A percentile compares a stretch with the other conserved stretches of the same genome.
phyloP scores from a whole-genome alignment of 1,284 basidiomycete species.

The Xanthoconium separans region DNA sequence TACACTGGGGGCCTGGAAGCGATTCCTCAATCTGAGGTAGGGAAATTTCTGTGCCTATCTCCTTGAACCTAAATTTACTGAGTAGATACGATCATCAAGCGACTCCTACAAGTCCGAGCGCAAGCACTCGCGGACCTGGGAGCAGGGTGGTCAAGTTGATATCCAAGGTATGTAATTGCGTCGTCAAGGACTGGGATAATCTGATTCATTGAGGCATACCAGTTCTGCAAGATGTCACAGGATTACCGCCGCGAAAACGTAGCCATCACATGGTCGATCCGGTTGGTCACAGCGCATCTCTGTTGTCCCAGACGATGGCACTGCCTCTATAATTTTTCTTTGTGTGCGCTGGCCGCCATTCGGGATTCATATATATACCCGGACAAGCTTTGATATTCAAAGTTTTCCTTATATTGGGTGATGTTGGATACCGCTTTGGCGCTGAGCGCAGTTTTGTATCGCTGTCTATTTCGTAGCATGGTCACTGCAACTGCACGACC shows the following conservation, averaged over 20 bases:
- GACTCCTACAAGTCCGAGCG: constrained; percentile 46
- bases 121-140: constrained; percentile 61
- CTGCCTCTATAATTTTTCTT: constrained; percentile 31
- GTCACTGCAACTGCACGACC: constrained; percentile 11
- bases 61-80: constrained; percentile 32
- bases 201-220: constrained; percentile 12
- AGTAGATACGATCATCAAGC: constrained; percentile 38
- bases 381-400: constrained; percentile 12
- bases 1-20: constrained; percentile 43
- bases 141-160: constrained; percentile 46
- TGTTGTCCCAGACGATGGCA: constrained; percentile 50
- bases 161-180: constrained; percentile 23
- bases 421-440: constrained; percentile 13
- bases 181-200: constrained; percentile 19
- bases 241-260: constrained; percentile 57
- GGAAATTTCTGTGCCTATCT: constrained; percentile 19
- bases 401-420: constrained; percentile 6
- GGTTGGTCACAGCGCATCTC: constrained; percentile 40
- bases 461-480: constrained; percentile 16
- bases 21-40: constrained; percentile 52
- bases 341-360: constrained; percentile 14
- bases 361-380: constrained; percentile 23
- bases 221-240: constrained; percentile 45
- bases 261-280: constrained; percentile 58
- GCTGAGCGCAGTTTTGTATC: constrained; percentile 12